These are phyloP conservation scores for Mortierella sp. DNA, from an alignment of 371 early-diverging fungal genomes.

Conservation along the genomic window DNA sequence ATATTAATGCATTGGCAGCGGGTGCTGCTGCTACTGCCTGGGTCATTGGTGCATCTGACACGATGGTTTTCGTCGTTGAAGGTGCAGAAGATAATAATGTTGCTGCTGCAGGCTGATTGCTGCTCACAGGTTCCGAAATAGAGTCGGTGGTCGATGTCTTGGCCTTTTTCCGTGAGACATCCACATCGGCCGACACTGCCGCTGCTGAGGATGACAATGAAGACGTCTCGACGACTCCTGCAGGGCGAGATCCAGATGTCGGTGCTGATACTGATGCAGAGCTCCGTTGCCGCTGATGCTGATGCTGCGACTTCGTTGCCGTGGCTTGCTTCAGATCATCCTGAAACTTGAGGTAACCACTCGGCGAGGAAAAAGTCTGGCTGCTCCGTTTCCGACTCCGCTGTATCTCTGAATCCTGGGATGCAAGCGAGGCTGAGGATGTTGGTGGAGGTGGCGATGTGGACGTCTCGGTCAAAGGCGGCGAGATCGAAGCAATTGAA, in stretches of 20 bases:
- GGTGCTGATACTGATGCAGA: conserved; percentile 13
- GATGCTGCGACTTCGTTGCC: conserved; percentile 4
- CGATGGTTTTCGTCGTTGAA: not conserved
- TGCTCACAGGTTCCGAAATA: conserved; percentile 6
- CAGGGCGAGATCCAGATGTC: conserved; percentile 16
- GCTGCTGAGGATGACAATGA: not conserved
- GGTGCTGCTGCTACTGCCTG: not conserved
- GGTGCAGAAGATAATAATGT: not conserved
- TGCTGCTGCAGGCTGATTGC: not conserved
- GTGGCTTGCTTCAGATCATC: conserved; percentile 45
- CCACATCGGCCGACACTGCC: not conserved
- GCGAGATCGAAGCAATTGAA: conserved; percentile 45
- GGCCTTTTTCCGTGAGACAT: conserved; percentile 31
- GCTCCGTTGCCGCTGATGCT: conserved; percentile 37
- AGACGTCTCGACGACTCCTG: not conserved
- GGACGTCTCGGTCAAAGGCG: conserved; percentile 41
- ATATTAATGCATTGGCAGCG: not conserved
- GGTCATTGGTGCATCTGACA: not conserved
- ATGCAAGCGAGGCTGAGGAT: conserved; percentile 8
- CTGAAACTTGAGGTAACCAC: conserved; percentile 45
- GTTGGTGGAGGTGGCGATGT: conserved; percentile 33
- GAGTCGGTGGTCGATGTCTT: conserved; percentile 18
- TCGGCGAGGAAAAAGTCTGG: conserved; percentile 45
- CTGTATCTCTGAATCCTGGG: conserved; percentile 20
- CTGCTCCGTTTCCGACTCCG: conserved; percentile 43